A percentile compares a stretch with the other conserved stretches of the same genome.
These are phyloP conservation scores for Nakazawaea sp. DNA, from an alignment of 805 yeast genomes.

Conservation along the genomic window DNA sequence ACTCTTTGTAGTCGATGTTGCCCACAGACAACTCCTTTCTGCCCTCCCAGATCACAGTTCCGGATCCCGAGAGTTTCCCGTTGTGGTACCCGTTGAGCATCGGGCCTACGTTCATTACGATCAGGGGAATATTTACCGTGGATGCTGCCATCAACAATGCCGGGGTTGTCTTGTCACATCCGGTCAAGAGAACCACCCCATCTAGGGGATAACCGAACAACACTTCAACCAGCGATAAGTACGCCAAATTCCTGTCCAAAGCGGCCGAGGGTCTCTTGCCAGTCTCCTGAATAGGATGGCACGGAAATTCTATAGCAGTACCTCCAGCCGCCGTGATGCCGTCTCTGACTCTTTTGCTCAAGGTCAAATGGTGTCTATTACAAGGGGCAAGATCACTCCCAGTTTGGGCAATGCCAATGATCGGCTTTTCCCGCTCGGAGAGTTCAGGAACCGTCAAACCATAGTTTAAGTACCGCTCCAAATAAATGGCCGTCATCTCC, in stretches of 20 bases:
- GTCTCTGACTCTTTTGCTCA: slow-evolving; percentile 17
- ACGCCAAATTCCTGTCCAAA: slow-evolving; percentile 17
- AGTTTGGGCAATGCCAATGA: slow-evolving; percentile 15
- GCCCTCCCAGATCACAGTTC: slow-evolving; percentile 19
- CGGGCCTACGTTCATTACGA: slow-evolving; percentile 85
- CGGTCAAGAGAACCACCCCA: slow-evolving; percentile 18
- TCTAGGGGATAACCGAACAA: slow-evolving; percentile 18
- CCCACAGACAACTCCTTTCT: slow-evolving; percentile 16
- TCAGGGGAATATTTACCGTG: slow-evolving; percentile 83
- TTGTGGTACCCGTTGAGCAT: slow-evolving; percentile 19
- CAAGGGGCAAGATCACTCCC: slow-evolving; percentile 17
- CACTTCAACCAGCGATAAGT: slow-evolving; percentile 16
- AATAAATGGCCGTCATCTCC: slow-evolving; percentile 18
- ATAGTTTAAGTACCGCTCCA: slow-evolving; percentile 19
- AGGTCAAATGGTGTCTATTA: slow-evolving; percentile 17
- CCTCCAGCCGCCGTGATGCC: slow-evolving; percentile 19
- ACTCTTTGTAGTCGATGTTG: slow-evolving; percentile 16
- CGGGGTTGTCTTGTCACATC: slow-evolving; percentile 90
- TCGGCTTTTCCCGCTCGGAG: slow-evolving; percentile 12
- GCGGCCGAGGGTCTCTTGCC: slow-evolving; percentile 19
- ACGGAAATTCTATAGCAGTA: slow-evolving; percentile 18
- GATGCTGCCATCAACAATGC: slow-evolving; percentile 94
- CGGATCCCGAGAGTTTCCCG: slow-evolving; percentile 49
- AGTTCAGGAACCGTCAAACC: slow-evolving; percentile 16
- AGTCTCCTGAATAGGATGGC: slow-evolving; percentile 19